Base-by-base conservation (phyloP, 2,329 filamentous ascomycete genomes). In the Sclerotinia spermophila region DNA sequence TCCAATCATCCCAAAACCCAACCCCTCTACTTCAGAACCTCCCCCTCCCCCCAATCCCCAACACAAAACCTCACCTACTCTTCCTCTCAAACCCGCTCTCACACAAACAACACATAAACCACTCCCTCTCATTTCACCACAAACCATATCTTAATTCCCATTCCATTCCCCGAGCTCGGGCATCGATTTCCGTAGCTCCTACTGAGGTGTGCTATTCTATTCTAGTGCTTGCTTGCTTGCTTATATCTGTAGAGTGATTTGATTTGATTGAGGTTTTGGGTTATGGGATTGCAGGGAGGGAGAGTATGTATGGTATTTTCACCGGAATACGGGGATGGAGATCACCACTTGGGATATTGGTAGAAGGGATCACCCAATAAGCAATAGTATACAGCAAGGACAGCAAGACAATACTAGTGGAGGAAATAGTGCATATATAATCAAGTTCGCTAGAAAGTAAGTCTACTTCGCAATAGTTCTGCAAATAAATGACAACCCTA, bases 331-430 rank as follows among this genome's bases (percentile, higher is more conserved):
- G 5, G 10, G 33, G 8, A 8, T 30, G 7, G 56, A 60, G 24
- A 19, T 59, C 4, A 5, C 40, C 6, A 40, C 21, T 60, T 40
- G 27, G 11, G 24, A n/a, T 27, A 0, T 11, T 8, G 4, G 30
- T 8, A n/a, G 7, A 51, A 51, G 2, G 48, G 3, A 51, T 7
- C 3, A 17, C 2, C 6, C 0, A 27, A 51, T 17, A 27, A 51
- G n/a, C 0, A 27, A 27, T 51, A 1, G 0, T 27, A 17, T 13
- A 27, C 0, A 51, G 48, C 24, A 51, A 51, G 27, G 48, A 51
- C 0, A 51, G 5, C 5, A 51, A 51, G 24, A 51, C n/a, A 2
- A n/a, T n/a, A 5, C 0, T 6, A n/a, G 10, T 0, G 11, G 45
- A 51, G 2, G 13, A 17, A 17, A n/a, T 27, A 51, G 48, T 15